Evolutionary conservation across 495 filamentous ascomycete genomes (phyloP).

Genomic region (Mytilinidion resinicola): DNA sequence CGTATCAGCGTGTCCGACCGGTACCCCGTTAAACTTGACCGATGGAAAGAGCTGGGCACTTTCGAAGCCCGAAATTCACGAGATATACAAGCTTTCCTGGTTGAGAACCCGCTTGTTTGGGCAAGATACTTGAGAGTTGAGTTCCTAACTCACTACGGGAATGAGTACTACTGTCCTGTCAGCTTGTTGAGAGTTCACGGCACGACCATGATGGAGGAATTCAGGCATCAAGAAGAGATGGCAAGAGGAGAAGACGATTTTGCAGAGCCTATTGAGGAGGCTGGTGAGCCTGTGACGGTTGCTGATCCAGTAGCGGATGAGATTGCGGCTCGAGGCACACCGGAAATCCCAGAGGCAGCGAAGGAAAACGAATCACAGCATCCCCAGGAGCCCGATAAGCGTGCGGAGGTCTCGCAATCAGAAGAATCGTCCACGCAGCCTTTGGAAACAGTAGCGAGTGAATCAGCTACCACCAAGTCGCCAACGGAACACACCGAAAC

Average conservation of each 20-base stretch:
- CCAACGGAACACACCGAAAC: too few relatives aligned
- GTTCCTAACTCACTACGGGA: constrained; percentile 87
- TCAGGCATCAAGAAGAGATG: constrained; percentile 67
- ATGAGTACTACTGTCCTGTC: constrained; percentile 92
- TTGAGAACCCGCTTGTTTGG: constrained; percentile 93
- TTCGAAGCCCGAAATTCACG: constrained; percentile 88
- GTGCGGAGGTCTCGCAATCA: neutral
- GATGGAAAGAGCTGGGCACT: constrained; percentile 83
- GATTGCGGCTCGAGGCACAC: neutral
- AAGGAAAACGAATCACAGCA: neutral
- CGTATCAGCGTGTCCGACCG: constrained; percentile 84
- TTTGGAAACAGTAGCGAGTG: too few relatives aligned
- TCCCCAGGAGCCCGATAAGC: neutral
- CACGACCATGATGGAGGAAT: constrained; percentile 92
- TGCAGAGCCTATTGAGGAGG: constrained; percentile 40
- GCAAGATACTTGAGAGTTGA: constrained; percentile 87
- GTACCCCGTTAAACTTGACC: constrained; percentile 85
- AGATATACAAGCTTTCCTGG: constrained; percentile 86
- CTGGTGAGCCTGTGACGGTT: constrained; percentile 25
- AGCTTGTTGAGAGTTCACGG: constrained; percentile 89
- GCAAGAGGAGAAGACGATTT: constrained; percentile 53
- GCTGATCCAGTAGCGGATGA: constrained; percentile 20
- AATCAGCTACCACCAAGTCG: too few relatives aligned
- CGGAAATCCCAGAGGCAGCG: neutral
- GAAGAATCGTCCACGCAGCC: too few relatives aligned